Evolutionary conservation across 2,329 filamentous ascomycete genomes (phyloP), one percentile per base, ranked within the genome.

Genomic region (Fusarium pseudograminearum): DNA sequence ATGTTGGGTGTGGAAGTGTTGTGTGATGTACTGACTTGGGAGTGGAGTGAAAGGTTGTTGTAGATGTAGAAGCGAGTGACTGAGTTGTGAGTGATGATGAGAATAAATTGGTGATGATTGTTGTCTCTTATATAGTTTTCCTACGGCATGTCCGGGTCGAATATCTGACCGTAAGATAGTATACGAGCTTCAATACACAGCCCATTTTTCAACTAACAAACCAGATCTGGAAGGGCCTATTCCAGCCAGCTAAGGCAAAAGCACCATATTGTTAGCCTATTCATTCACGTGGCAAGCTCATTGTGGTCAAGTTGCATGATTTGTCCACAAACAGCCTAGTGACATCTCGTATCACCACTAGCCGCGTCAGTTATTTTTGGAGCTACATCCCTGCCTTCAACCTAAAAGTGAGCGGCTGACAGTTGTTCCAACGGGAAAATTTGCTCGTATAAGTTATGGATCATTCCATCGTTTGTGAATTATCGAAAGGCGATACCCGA

Each of bases 51-150:
- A 24, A 38, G 36, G 28, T 11, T 38, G 28, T 33, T 15, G 15
- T 30, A 30, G 47, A 28, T 11, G 36, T 52, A 22, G 20, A 61
- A 45, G 30, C 30, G 22, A 45, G 31, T 59, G 61, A 54, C 38
- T 61, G 61, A 61, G 61, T 66, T 65, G 55, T 41, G 28, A 44
- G n/a, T 66, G 61, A 61, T 65, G 30, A 44, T 36, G 34, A n/a
- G 24, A 3, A 26, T 4, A 2, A 16, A 15, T 14, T 5, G 1
- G 8, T 3, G 31, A 10, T n/a, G 1, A 14, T 10, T 4, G 22
- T 7, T 8, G 3, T 1, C 1, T 26, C 22, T 65, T 66, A 65
- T 61, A 55, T 65, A 66, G 7, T 3, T 31, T 53, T 59, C 20
- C 1, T 7, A 4, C 3, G 9, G 28, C 9, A 40, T 45, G 11